These are phyloP conservation scores for Trichoderma cornu-damae DNA, from an alignment of 2,329 filamentous ascomycete species.

Conservation along the genomic window DNA sequence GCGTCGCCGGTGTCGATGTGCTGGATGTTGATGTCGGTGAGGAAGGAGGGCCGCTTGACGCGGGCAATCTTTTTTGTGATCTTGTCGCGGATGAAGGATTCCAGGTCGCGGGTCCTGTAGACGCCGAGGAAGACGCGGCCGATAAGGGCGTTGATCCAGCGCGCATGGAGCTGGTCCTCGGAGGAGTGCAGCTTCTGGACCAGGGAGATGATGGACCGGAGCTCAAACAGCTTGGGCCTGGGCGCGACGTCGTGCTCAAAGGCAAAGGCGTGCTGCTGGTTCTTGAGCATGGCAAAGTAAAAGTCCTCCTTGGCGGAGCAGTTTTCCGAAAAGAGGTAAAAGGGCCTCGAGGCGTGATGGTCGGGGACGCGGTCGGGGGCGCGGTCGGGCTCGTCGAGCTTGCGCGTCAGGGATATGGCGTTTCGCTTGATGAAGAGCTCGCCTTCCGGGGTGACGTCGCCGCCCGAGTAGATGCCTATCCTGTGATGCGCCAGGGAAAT, in stretches of 20 bases:
- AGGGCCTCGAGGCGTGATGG: constrained; percentile 64
- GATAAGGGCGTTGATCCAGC: constrained; percentile 90
- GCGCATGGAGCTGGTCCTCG: constrained; percentile 81
- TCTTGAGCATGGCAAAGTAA: constrained; percentile 85
- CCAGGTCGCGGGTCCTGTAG: constrained; percentile 77
- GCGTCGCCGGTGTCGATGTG: constrained; percentile 82
- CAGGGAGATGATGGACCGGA: constrained; percentile 79
- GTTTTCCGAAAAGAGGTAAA: constrained; percentile 92
- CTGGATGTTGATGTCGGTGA: constrained; percentile 77
- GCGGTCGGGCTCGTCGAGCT: constrained; percentile 48
- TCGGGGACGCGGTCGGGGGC: constrained; percentile 54
- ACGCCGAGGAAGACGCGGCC: constrained; percentile 83
- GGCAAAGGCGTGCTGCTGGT: constrained; percentile 65
- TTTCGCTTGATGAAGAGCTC: constrained; percentile 96
- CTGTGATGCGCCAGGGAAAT: constrained; percentile 86
- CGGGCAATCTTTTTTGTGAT: constrained; percentile 94
- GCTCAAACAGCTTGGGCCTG: constrained; percentile 69
- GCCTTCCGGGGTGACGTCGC: constrained; percentile 73
- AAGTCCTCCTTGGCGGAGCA: constrained; percentile 97
- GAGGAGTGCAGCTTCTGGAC: constrained; percentile 88
- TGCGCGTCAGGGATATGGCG: constrained; percentile 74
- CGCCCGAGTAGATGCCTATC: constrained; percentile 78
- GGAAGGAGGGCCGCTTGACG: constrained; percentile 85
- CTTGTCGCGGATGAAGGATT: constrained; percentile 74
- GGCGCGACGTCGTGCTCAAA: constrained; percentile 52